These are phyloP conservation scores for Globisporangium nagaii DNA, from an alignment of 352 stramenopile genomes.

Conservation along the genomic window DNA sequence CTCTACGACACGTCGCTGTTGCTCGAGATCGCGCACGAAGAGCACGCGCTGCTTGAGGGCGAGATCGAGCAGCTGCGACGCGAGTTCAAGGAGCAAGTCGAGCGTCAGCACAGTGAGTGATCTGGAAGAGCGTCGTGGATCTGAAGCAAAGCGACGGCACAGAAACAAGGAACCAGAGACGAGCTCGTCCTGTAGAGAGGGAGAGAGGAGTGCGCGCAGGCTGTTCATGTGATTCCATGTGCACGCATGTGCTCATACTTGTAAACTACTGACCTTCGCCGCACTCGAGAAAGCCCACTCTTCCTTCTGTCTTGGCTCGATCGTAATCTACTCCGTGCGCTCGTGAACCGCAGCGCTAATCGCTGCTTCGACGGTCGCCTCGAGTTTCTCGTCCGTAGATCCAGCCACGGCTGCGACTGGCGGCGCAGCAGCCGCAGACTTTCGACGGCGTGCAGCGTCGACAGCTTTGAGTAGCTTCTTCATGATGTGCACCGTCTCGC, in stretches of 20 bases:
- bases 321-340: slow-evolving; percentile 1
- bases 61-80: slow-evolving; percentile 18
- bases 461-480: slow-evolving; percentile 85
- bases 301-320: background rate
- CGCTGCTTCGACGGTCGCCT: slow-evolving; percentile 54
- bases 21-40: slow-evolving; percentile 48
- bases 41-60: slow-evolving; percentile 31
- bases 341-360: slow-evolving; percentile 53
- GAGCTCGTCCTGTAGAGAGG: too few relatives aligned
- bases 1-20: slow-evolving; percentile 56
- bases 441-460: slow-evolving; percentile 30
- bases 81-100: background rate
- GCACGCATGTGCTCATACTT: too few relatives aligned
- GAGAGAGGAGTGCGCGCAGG: too few relatives aligned
- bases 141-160: too few relatives aligned
- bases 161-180: too few relatives aligned
- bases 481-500: slow-evolving; percentile 94
- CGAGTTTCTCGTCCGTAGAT: slow-evolving; percentile 21
- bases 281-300: too few relatives aligned
- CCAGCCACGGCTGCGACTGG: slow-evolving; percentile 16
- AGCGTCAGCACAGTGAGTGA: background rate
- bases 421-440: background rate
- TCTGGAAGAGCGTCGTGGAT: background rate
- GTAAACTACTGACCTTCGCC: too few relatives aligned
- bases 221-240: too few relatives aligned